phyloP scores from a whole-genome alignment of 1,284 basidiomycete species.

The Ceratobasidium sp. region DNA sequence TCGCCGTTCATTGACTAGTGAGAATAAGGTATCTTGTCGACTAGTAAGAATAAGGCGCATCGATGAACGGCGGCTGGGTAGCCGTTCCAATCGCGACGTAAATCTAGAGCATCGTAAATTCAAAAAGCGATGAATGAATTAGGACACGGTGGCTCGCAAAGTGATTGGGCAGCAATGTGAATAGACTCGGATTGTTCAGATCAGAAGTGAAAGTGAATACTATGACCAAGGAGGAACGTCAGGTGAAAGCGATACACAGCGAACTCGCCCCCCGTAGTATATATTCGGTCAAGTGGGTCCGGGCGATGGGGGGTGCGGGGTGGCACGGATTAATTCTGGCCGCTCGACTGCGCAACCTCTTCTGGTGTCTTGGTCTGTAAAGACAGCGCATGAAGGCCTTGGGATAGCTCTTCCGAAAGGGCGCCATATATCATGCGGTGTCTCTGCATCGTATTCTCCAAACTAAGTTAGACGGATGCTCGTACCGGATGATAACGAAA shows the following conservation, averaged over 20 bases:
- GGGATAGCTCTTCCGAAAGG: conserved; percentile 68
- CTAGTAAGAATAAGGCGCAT: neutral
- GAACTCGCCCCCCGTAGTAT: neutral
- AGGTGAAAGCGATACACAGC: neutral
- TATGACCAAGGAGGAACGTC: neutral
- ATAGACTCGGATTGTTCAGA: neutral
- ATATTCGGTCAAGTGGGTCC: neutral
- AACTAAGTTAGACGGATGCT: neutral
- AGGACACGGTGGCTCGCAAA: too few species aligned
- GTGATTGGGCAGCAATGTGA: neutral
- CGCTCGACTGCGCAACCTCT: conserved; percentile 48
- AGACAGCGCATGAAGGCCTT: conserved; percentile 77
- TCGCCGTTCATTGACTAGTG: neutral
- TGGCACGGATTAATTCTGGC: neutral
- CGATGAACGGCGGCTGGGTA: too few species aligned
- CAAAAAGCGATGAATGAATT: too few species aligned
- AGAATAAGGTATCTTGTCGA: too few species aligned
- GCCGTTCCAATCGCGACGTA: too few species aligned
- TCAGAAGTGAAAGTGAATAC: neutral
- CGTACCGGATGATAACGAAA: neutral
- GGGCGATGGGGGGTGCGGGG: neutral
- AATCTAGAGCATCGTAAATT: too few species aligned
- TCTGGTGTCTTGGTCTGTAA: conserved; percentile 71
- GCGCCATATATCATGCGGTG: conserved; percentile 77
- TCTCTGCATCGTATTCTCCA: conserved; percentile 72